Conservation (phyloP, 2,329 filamentous ascomycete species). For the Aspergillus calidoustus region DNA sequence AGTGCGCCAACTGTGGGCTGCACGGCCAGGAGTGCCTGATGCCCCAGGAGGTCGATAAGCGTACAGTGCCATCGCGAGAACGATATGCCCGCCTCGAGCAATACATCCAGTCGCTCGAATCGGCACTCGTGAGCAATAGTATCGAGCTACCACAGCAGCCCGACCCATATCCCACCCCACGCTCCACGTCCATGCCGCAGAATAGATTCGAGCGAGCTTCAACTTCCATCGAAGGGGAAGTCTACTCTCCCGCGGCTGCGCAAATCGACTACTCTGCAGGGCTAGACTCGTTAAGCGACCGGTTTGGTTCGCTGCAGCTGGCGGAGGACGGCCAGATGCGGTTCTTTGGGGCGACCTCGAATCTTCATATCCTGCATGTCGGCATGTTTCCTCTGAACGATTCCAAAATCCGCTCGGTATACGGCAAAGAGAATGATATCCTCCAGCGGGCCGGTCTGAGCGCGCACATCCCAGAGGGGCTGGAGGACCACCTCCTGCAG, state of each 20-base stretch:
- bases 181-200: not conserved
- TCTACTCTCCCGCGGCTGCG: not conserved
- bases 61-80: not conserved
- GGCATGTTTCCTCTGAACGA: constrained; percentile 23
- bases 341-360: constrained; percentile 28
- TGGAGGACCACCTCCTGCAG: constrained; percentile 26
- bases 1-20: not conserved
- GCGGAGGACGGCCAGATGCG: constrained; percentile 27
- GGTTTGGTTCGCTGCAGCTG: constrained; percentile 26
- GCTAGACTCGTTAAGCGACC: constrained; percentile 45
- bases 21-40: constrained; percentile 2
- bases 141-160: not conserved
- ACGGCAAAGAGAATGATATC: constrained; percentile 23
- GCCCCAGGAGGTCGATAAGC: constrained; percentile 1
- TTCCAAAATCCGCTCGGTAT: constrained; percentile 20
- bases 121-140: not conserved
- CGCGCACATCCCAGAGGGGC: not conserved
- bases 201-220: not conserved
- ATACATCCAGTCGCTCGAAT: constrained; percentile 56
- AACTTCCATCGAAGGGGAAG: not conserved
- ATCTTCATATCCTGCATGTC: constrained; percentile 26
- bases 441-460: no score
- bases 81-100: constrained; percentile 48
- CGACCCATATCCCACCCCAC: not conserved
- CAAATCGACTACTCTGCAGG: constrained; percentile 33